phyloP scores from a whole-genome alignment of 495 filamentous ascomycete species.

The Pyrenula aspistea region DNA sequence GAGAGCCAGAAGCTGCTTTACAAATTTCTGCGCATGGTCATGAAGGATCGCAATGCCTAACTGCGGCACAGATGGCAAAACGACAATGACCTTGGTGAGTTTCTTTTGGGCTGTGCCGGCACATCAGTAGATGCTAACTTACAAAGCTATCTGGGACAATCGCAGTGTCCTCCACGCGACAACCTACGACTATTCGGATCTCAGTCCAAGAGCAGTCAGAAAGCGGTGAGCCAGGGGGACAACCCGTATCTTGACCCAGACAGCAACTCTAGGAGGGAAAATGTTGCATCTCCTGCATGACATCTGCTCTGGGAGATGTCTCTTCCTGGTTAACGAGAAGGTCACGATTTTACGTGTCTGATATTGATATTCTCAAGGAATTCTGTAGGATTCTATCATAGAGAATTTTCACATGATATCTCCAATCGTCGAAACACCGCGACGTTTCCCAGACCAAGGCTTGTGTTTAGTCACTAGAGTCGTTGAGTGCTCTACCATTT shows the following conservation, averaged over 20 bases:
- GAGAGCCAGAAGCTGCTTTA: conserved; percentile 52
- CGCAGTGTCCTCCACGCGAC: conserved; percentile 49
- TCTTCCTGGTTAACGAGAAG: too few species aligned
- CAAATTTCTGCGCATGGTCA: conserved; percentile 50
- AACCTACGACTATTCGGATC: conserved; percentile 43
- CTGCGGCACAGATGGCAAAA: conserved; percentile 55
- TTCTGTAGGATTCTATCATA: too few species aligned
- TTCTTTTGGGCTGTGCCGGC: neutral
- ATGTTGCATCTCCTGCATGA: too few species aligned
- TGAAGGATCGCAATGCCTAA: conserved; percentile 73
- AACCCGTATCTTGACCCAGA: conserved; percentile 34
- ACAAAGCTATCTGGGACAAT: conserved; percentile 58
- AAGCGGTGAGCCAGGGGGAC: conserved; percentile 31
- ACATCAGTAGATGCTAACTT: neutral
- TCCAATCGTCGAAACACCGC: too few species aligned
- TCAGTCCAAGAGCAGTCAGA: conserved; percentile 15
- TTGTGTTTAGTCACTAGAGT: too few species aligned
- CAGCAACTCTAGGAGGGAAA: conserved; percentile 31
- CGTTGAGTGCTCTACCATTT: too few species aligned
- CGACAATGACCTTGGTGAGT: conserved; percentile 39
- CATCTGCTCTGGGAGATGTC: too few species aligned
- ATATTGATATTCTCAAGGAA: too few species aligned
- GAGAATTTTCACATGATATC: too few species aligned
- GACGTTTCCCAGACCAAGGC: too few species aligned
- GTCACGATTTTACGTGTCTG: too few species aligned